phyloP scores from a whole-genome alignment of 257 asterid species.

The Coffea eugenioides region DNA sequence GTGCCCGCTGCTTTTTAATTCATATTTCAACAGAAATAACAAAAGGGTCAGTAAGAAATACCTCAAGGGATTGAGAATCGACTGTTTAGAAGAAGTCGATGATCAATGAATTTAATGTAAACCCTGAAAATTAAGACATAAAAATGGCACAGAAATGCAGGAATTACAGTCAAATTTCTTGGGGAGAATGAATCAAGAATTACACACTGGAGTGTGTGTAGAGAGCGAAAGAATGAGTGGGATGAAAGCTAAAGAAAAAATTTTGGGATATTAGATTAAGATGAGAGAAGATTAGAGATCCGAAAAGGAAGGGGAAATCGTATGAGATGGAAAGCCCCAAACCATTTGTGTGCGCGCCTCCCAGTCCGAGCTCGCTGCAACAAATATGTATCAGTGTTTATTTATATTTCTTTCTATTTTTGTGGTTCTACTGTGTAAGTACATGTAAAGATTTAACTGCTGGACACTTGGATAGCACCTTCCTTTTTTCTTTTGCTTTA shows the following conservation, averaged over 20 bases:
- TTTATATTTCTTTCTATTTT: too few relatives aligned
- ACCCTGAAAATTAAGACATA: conserved; percentile 3
- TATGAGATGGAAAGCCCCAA: conserved; percentile 21
- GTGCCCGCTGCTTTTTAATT: background rate
- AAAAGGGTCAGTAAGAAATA: conserved; percentile 12
- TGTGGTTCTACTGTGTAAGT: too few relatives aligned
- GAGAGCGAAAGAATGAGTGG: background rate
- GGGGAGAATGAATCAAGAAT: background rate
- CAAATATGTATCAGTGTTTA: background rate
- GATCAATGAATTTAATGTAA: conserved; percentile 4
- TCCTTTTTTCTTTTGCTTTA: background rate
- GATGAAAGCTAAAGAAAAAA: background rate
- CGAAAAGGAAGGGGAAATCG: conserved; percentile 19
- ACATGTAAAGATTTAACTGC: too few relatives aligned
- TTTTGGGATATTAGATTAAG: background rate
- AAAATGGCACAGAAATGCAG: background rate
- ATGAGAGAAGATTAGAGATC: conserved; percentile 15
- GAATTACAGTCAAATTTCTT: background rate
- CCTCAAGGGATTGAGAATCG: conserved; percentile 10
- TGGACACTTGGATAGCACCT: background rate
- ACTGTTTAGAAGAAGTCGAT: background rate
- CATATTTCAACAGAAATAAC: background rate
- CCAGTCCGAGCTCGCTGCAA: background rate
- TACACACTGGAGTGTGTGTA: background rate
- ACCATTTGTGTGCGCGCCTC: conserved; percentile 23